Conservation (phyloP, 1,139 yeast species). For the Blastobotrys illinoisensis region DNA sequence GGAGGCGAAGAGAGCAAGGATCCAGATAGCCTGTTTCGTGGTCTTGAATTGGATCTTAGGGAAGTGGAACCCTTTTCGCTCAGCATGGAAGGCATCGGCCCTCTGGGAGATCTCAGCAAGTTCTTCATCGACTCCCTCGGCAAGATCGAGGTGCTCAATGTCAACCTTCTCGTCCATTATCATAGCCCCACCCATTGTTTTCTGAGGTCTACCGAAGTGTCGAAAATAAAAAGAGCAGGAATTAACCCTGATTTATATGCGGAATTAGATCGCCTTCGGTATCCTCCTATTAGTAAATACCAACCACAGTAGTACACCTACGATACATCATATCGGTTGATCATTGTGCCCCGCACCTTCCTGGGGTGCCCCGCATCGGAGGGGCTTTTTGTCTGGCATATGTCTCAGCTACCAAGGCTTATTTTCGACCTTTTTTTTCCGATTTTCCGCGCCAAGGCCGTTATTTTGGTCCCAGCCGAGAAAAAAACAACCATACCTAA, state of each 20-base stretch:
- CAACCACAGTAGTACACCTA: too few species aligned
- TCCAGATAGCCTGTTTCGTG: constrained; percentile 42
- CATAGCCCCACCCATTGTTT: neutral
- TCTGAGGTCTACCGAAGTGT: neutral
- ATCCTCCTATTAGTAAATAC: neutral
- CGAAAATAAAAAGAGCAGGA: neutral
- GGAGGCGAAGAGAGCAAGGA: constrained; percentile 49
- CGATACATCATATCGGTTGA: neutral
- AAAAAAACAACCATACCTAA: too few species aligned
- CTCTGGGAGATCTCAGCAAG: neutral
- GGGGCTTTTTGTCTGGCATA: neutral
- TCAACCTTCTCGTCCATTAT: neutral
- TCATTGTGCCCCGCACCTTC: neutral
- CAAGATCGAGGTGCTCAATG: neutral
- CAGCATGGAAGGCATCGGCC: neutral
- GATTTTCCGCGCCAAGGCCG: neutral
- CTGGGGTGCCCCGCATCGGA: neutral
- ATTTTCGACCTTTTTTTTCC: neutral
- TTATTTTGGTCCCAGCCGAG: too few species aligned
- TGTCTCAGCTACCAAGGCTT: neutral
- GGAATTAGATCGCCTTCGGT: neutral
- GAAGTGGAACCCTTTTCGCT: constrained; percentile 6
- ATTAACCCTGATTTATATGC: neutral
- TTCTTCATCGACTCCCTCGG: neutral
- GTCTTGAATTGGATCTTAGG: constrained; percentile 33